These are phyloP conservation scores for Colletotrichum sp. DNA, from an alignment of 2,329 filamentous ascomycete genomes.

Conservation along the genomic window DNA sequence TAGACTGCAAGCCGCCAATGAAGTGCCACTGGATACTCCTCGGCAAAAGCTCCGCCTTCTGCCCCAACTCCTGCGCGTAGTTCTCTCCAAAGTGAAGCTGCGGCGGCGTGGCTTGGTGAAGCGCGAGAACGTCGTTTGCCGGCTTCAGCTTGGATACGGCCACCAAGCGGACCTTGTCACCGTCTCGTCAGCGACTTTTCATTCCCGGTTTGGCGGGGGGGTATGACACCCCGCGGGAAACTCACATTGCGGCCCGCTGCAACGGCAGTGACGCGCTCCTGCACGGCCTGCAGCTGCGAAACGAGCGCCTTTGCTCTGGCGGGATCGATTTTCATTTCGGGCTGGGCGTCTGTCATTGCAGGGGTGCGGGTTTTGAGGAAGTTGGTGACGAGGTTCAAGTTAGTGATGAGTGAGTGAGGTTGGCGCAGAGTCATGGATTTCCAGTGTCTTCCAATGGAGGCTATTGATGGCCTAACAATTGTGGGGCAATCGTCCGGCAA, in stretches of 20 bases:
- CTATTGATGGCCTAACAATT: background rate
- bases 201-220: background rate
- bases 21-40: constrained; percentile 89
- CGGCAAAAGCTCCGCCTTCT: constrained; percentile 85
- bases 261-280: constrained; percentile 59
- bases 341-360: constrained; percentile 20
- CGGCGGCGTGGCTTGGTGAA: constrained; percentile 63
- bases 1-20: constrained; percentile 89
- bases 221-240: constrained; percentile 5
- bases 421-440: background rate
- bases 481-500: background rate
- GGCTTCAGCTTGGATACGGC: constrained; percentile 98
- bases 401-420: constrained; percentile 65
- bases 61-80: constrained; percentile 86
- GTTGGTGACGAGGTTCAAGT: constrained; percentile 42
- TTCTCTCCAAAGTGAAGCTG: constrained; percentile 89
- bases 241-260: constrained; percentile 61
- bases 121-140: constrained; percentile 84
- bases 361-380: background rate
- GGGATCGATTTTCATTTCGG: constrained; percentile 66
- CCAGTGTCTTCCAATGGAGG: background rate
- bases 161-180: constrained; percentile 76
- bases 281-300: constrained; percentile 66
- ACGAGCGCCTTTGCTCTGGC: constrained; percentile 66
- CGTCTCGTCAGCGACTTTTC: background rate